These are phyloP conservation scores for Arachis hypogaea DNA, from an alignment of 306 rosid species.

Conservation along the genomic window DNA sequence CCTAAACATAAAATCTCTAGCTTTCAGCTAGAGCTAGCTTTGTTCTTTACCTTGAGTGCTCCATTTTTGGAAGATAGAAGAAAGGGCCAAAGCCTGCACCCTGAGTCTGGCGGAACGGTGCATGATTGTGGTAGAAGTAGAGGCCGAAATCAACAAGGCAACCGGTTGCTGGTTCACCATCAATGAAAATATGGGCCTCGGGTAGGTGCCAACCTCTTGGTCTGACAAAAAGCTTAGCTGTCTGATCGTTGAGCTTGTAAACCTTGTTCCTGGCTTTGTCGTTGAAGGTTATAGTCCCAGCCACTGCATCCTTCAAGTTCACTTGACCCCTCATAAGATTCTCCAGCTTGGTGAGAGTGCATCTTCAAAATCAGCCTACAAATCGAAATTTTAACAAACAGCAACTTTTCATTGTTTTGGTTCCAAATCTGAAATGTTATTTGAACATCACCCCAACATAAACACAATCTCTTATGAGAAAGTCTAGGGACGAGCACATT, in stretches of 20 bases:
- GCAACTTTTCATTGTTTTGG: constrained; percentile 7
- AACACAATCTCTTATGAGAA: neutral
- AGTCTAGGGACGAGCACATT: too few species aligned
- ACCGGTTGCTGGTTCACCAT: constrained; percentile 83
- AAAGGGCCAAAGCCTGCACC: constrained; percentile 90
- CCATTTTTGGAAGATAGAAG: constrained; percentile 96
- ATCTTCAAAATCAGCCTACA: constrained; percentile 93
- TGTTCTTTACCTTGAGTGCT: constrained; percentile 73
- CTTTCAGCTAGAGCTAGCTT: neutral
- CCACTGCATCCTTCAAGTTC: constrained; percentile 84
- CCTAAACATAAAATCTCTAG: neutral
- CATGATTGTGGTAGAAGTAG: constrained; percentile 70
- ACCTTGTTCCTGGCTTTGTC: constrained; percentile 75
- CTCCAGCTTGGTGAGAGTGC: constrained; percentile 96
- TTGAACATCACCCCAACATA: neutral
- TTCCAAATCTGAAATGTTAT: neutral
- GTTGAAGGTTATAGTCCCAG: constrained; percentile 75
- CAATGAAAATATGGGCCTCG: constrained; percentile 82
- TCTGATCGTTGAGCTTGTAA: constrained; percentile 78
- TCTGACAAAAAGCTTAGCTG: constrained; percentile 85
- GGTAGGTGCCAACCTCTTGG: constrained; percentile 97
- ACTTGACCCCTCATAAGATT: constrained; percentile 84
- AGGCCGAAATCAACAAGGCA: constrained; percentile 94
- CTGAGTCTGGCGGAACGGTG: constrained; percentile 64
- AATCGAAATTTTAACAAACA: neutral